Percentiles rank a stretch among this genome's conserved stretches.
Evolutionary conservation across 257 asterid species (phyloP).

Genomic region (Parsonsia alboflavescens): DNA sequence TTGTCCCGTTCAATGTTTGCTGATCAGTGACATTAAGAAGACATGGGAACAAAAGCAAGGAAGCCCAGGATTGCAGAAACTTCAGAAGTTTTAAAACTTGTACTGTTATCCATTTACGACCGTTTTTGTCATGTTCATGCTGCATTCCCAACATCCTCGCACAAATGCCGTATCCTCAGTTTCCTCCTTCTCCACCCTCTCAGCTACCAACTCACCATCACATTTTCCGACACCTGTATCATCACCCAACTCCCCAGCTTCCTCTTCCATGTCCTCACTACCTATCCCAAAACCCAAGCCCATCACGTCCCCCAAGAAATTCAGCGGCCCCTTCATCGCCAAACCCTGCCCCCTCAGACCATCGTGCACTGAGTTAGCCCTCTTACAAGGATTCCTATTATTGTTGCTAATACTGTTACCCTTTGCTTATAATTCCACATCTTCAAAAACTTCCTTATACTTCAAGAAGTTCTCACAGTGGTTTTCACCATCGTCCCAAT

Average conservation of each 20-base stretch:
- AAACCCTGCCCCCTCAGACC: constrained; percentile 15
- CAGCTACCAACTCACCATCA: constrained; percentile 34
- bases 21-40: neutral
- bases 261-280: constrained; percentile 50
- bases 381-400: neutral
- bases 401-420: constrained; percentile 13
- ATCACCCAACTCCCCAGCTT: constrained; percentile 24
- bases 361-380: neutral
- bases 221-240: constrained; percentile 20
- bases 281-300: constrained; percentile 47
- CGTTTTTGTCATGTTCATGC: too few species aligned
- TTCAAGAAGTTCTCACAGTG: constrained; percentile 89
- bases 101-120: too few species aligned
- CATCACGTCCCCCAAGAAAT: constrained; percentile 12
- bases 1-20: neutral
- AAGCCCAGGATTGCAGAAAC: neutral
- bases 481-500: constrained; percentile 83
- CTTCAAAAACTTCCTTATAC: constrained; percentile 90
- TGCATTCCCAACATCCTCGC: too few species aligned
- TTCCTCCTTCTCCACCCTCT: constrained; percentile 29
- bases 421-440: constrained; percentile 51
- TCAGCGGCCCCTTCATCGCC: constrained; percentile 40
- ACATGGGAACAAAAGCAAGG: neutral
- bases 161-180: constrained; percentile 26
- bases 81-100: too few species aligned